Evolutionary conservation across 139 green algal species (phyloP).

Genomic region (Coelastrella sp.): DNA sequence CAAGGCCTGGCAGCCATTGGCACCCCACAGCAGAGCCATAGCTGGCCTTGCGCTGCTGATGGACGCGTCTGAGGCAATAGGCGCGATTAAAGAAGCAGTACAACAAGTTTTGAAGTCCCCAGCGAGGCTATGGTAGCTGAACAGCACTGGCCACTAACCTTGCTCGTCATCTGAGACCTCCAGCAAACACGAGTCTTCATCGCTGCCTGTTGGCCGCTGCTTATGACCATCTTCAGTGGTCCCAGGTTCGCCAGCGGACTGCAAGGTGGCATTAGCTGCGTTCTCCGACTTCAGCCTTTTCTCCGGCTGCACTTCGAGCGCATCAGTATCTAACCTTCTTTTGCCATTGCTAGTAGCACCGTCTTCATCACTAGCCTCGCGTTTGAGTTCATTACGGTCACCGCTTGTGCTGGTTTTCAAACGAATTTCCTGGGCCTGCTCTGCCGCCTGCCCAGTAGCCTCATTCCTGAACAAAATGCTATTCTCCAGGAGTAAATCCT

Average conservation of each 20-base stretch:
- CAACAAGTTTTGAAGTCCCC: not conserved
- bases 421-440: not conserved
- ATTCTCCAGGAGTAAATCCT: not conserved
- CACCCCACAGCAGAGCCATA: not conserved
- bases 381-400: not conserved
- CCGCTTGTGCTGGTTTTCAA: not conserved
- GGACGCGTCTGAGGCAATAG: not conserved
- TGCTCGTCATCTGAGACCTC: slow-evolving; percentile 28
- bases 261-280: slow-evolving; percentile 10
- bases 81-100: not conserved
- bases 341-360: not conserved
- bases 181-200: slow-evolving; percentile 35
- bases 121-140: not conserved
- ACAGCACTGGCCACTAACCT: not conserved
- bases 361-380: not conserved
- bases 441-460: not conserved
- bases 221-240: not conserved
- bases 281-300: slow-evolving; percentile 6
- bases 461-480: not conserved
- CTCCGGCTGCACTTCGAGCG: not conserved
- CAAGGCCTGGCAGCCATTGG: not conserved
- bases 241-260: slow-evolving; percentile 1
- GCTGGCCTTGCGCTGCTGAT: not conserved
- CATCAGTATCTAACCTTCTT: not conserved
- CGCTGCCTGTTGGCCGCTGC: not conserved